phyloP scores from a whole-genome alignment of 176 grass and related monocot genomes.

The Lolium perenne region DNA sequence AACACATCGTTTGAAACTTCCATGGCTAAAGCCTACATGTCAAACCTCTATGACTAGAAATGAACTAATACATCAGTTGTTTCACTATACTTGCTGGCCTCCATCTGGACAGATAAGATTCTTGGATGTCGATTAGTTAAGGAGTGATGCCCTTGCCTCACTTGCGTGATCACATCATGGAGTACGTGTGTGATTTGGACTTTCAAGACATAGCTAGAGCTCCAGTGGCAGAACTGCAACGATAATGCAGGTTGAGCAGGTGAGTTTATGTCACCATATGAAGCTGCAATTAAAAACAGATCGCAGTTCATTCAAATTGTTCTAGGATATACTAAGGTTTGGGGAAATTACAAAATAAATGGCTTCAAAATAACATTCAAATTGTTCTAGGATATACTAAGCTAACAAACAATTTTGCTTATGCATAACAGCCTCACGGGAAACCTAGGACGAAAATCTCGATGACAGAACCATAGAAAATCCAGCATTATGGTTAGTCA shows the following conservation, averaged over 20 bases:
- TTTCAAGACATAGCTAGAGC: neutral
- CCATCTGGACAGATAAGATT: constrained; percentile 22
- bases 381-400: neutral
- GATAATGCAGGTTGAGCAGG: neutral
- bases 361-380: neutral
- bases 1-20: neutral
- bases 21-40: constrained; percentile 27
- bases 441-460: neutral
- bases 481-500: neutral
- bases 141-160: neutral
- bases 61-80: constrained; percentile 19
- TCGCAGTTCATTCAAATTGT: constrained; percentile 7
- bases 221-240: constrained; percentile 4
- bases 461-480: neutral
- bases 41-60: neutral
- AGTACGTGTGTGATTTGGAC: neutral
- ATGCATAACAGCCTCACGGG: neutral
- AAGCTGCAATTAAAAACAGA: constrained; percentile 38
- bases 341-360: neutral
- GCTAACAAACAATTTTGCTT: neutral
- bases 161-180: neutral
- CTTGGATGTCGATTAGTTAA: neutral
- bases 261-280: neutral
- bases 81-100: neutral
- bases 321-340: constrained; percentile 16